phyloP scores from a whole-genome alignment of 345 rosid genomes.

The Linum lewisii region DNA sequence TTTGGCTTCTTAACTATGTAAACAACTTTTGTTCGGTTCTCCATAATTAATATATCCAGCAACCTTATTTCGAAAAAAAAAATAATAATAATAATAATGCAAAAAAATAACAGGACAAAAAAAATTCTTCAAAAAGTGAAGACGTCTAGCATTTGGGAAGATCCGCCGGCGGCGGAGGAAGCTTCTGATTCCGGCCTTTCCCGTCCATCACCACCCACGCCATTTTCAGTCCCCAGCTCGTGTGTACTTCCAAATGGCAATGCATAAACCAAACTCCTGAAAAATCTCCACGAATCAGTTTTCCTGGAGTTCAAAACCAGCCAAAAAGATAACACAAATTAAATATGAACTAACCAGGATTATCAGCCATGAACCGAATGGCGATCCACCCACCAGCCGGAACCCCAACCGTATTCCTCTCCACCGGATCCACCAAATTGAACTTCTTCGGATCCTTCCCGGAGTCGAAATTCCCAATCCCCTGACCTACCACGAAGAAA shows the following conservation, averaged over 20 bases:
- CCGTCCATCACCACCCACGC: conserved; percentile 21
- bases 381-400: conserved; percentile 26
- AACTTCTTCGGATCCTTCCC: conserved; percentile 16
- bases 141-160: conserved; percentile 19
- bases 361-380: conserved; percentile 17
- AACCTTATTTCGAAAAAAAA: no score
- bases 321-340: not conserved
- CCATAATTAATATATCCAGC: no score
- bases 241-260: conserved; percentile 21
- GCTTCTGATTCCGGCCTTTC: conserved; percentile 14
- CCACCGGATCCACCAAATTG: conserved; percentile 16
- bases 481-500: conserved; percentile 21
- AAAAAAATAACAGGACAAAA: no score
- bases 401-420: conserved; percentile 17
- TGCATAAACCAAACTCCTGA: conserved; percentile 24
- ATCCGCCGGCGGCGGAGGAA: conserved; percentile 20
- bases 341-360: conserved; percentile 20
- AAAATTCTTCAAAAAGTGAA: no score
- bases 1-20: no score
- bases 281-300: no score
- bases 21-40: no score
- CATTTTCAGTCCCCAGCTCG: conserved; percentile 24
- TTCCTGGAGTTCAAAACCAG: no score
- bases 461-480: conserved; percentile 19
- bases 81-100: no score